Base-by-base conservation (phyloP, 768 basidiomycete species). In the Filobasidium wieringae region DNA sequence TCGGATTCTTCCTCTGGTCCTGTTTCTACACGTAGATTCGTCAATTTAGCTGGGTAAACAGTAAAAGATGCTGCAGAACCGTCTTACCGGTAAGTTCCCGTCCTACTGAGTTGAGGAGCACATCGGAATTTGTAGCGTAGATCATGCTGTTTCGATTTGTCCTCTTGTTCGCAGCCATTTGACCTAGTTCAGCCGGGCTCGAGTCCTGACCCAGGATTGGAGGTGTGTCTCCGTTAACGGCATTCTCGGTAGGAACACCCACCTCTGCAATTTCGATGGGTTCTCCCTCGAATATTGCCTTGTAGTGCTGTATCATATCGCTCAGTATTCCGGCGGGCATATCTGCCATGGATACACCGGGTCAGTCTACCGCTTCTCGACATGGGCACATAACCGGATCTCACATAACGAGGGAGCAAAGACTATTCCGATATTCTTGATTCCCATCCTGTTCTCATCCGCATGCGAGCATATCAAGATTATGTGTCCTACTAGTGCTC, bases 251-350 rank as follows among this genome's bases (percentile, higher is more conserved):
- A 15, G 45, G 17, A 6, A 7, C 17, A 4, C 22, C 31, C 7
- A 14, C 14, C 14, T 51, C 36, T 7, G 14, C n/a, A 5, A 50
- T 2, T n/a, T 51, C 56, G 24, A 47, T n/a, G 2, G 26, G 47
- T 57, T 81, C 83, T 52, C 89, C 88, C 66, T 89, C 90, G 78
- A 95, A 95, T 22, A 93, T 90, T 15, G 84, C 81, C 64, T 88
- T 88, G 76, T 92, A 96, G 71, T 95, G 88, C 57, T 83, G 84
- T 30, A 97, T 80, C 84, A 97, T 88, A 62, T 95, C 76, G 68
- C 88, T 90, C 75, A 97, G 92, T 40, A 96, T 87, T 7, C 89
- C 89, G 2, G 93, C 93, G n/a, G 93, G 93, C 65, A 99, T 95
- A 41, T 90, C 59, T 55, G 33, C 30, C 2, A 40, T 11, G 4